phyloP scores from a whole-genome alignment of 2,329 filamentous ascomycete genomes.

The Gliomastix tumulicola region DNA sequence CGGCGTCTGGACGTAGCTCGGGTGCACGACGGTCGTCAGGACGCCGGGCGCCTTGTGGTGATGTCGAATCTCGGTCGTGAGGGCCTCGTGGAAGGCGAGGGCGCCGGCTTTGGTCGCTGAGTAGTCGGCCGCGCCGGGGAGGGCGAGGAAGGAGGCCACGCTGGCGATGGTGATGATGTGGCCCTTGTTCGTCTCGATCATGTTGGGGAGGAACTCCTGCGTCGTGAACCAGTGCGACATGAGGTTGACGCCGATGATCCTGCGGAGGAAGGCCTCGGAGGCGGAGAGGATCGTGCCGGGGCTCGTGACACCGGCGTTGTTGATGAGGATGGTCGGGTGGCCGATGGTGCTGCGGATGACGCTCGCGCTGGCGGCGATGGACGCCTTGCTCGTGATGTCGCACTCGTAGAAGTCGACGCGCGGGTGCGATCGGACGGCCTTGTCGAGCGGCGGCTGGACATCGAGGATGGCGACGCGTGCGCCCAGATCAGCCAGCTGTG shows the following conservation, averaged over 20 bases:
- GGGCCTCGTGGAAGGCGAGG: conserved; percentile 56
- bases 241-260: conserved; percentile 60
- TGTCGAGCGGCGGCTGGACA: conserved; percentile 23
- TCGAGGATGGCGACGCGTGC: conserved; percentile 65
- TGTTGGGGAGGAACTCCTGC: conserved; percentile 56
- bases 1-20: conserved; percentile 17
- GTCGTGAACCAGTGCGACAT: conserved; percentile 55
- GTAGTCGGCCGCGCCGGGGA: conserved; percentile 58
- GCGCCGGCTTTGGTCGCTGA: conserved; percentile 55
- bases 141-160: conserved; percentile 48
- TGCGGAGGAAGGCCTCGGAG: conserved; percentile 45
- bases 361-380: conserved; percentile 39
- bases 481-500: conserved; percentile 48
- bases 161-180: conserved; percentile 64
- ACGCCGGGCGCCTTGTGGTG: conserved; percentile 52
- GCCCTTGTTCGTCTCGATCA: conserved; percentile 57
- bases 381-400: conserved; percentile 51
- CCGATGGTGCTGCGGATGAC: conserved; percentile 46
- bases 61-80: conserved; percentile 44
- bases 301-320: conserved; percentile 57
- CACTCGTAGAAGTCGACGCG: conserved; percentile 58
- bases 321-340: conserved; percentile 58
- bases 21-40: conserved; percentile 55
- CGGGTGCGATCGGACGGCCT: conserved; percentile 11
- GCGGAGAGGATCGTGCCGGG: conserved; percentile 49